phyloP scores from a whole-genome alignment of 177 flowering plant species.

The Telopea speciosissima region DNA sequence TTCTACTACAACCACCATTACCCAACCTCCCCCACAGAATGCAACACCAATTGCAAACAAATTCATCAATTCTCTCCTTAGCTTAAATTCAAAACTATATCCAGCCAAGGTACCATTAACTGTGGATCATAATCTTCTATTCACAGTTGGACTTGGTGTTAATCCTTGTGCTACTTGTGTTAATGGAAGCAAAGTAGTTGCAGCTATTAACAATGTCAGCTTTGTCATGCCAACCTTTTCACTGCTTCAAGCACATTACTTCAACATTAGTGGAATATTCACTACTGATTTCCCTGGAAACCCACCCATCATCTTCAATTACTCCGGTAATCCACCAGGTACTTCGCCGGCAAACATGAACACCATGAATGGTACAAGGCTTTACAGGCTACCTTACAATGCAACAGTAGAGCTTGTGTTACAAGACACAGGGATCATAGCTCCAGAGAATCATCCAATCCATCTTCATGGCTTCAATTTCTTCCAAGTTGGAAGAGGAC shows the following conservation, averaged over 20 bases:
- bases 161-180: conserved; percentile 60
- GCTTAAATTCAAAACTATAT: conserved; percentile 51
- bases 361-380: conserved; percentile 51
- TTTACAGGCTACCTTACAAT: conserved; percentile 50
- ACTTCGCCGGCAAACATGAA: conserved; percentile 24
- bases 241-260: conserved; percentile 62
- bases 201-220: conserved; percentile 53
- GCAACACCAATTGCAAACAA: conserved; percentile 54
- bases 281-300: conserved; percentile 68
- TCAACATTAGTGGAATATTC: conserved; percentile 58
- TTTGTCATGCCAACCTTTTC: conserved; percentile 68
- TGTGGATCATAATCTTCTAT: conserved; percentile 48
- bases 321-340: conserved; percentile 26
- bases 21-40: conserved; percentile 44
- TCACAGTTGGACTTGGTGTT: conserved; percentile 62
- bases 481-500: conserved; percentile 55
- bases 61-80: conserved; percentile 41
- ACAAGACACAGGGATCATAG: conserved; percentile 62
- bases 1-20: conserved; percentile 25
- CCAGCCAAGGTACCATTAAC: conserved; percentile 54
- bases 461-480: conserved; percentile 82
- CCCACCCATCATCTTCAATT: conserved; percentile 51
- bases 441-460: conserved; percentile 69
- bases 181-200: conserved; percentile 61
- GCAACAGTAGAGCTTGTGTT: conserved; percentile 55